Conservation (phyloP, 225 moss, liverwort and hornwort species). For the Asterella californica region DNA sequence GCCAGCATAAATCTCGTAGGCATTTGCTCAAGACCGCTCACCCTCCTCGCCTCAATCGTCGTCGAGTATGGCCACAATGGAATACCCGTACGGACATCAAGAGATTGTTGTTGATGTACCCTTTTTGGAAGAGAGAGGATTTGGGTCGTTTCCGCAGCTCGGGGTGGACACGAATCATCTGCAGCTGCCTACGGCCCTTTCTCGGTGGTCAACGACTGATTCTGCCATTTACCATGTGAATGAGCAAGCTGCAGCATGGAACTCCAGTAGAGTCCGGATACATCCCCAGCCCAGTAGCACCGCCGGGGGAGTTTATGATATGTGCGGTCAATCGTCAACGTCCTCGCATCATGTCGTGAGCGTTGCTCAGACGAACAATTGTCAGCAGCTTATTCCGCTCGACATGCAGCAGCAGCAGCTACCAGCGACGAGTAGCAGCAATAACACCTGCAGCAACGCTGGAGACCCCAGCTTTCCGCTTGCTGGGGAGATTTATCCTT, state of each 20-base stretch:
- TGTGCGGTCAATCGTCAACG: conserved; percentile 15
- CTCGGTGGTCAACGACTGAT: conserved; percentile 63
- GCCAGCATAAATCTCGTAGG: too few relatives aligned
- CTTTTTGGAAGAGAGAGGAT: conserved; percentile 27
- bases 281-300: conserved; percentile 33
- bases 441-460: conserved; percentile 7
- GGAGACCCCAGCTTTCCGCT: conserved; percentile 32
- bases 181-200: conserved; percentile 17
- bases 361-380: conserved; percentile 9
- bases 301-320: conserved; percentile 34
- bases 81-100: conserved; percentile 21
- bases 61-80: conserved; percentile 23
- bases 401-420: conserved; percentile 43
- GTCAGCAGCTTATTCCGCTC: conserved; percentile 33
- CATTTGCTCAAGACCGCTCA: neutral
- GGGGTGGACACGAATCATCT: conserved; percentile 3
- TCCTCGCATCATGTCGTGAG: conserved; percentile 13
- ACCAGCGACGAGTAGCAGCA: conserved; percentile 13
- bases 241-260: conserved; percentile 32
- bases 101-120: conserved; percentile 23
- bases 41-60: neutral
- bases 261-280: conserved; percentile 29
- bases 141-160: conserved; percentile 18
- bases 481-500: conserved; percentile 50
- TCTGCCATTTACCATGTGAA: conserved; percentile 42